Conservation (phyloP, 805 yeast species). For the Torulaspora franciscae region DNA sequence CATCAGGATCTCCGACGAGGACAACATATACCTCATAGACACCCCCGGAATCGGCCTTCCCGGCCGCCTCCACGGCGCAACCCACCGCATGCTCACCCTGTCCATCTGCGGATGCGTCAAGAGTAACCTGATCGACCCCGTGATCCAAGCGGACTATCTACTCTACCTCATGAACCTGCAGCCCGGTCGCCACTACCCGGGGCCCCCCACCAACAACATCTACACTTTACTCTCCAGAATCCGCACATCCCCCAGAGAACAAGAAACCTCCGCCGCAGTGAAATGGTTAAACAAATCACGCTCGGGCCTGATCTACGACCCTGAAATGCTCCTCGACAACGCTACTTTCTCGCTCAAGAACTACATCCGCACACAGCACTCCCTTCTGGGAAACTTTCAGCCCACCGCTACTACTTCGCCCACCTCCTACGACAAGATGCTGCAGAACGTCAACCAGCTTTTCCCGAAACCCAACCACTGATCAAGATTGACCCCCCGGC, state of each 20-base stretch:
- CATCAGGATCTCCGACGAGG: conserved; percentile 48
- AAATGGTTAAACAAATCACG: conserved; percentile 62
- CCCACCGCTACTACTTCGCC: not conserved
- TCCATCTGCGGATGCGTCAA: conserved; percentile 73
- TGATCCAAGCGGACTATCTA: conserved; percentile 79
- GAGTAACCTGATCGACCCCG: conserved; percentile 68
- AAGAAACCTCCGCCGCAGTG: conserved; percentile 43
- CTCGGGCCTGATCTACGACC: conserved; percentile 31
- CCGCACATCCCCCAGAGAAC: not conserved
- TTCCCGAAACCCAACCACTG: conserved; percentile 4
- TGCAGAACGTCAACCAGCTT: conserved; percentile 8
- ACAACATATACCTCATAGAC: conserved; percentile 62
- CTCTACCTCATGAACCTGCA: conserved; percentile 67
- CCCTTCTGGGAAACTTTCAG: not conserved
- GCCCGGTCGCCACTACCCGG: conserved; percentile 5
- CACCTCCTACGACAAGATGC: conserved; percentile 1
- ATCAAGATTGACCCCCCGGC: not conserved
- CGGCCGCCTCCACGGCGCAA: conserved; percentile 47
- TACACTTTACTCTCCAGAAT: conserved; percentile 44
- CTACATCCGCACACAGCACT: conserved; percentile 3
- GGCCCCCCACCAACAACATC: conserved; percentile 68
- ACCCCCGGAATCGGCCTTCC: conserved; percentile 94
- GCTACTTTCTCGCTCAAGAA: conserved; percentile 17
- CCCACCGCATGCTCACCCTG: conserved; percentile 69
- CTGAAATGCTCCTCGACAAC: conserved; percentile 21